Evolutionary conservation across 1,284 basidiomycete species (phyloP), one percentile per base, ranked within the genome.

Genomic region (Clitocybe nebularis): DNA sequence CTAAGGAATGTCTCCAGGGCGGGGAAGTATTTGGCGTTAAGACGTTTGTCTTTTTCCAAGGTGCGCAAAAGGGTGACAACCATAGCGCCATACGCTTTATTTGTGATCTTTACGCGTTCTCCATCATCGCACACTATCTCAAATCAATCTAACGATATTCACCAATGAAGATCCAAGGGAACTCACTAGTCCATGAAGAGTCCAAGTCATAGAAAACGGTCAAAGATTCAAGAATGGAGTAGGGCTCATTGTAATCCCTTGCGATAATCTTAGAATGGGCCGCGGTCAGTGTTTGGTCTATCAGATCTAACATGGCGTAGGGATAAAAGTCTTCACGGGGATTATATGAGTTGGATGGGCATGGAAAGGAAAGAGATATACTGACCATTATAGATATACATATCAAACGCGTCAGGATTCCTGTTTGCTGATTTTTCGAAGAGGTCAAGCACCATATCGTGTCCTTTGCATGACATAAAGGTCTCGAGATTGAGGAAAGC

Each of bases 341-440:
- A 4, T 28, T 13, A 36, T 22, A 23, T 35, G 25, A n/a, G n/a
- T n/a, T n/a, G 24, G 17, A 25, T 34, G 26, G 16, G 41, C 20
- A 20, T 34, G 13, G 19, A 45, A 26, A 9, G 16, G 13, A 13
- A 30, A 26, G 39, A 32, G 11, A 25, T 26, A 20, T 16, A 46
- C 59, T 25, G 37, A 67, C 68, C 64, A 43, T 70, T 67, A 51
- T 66, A 68, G 30, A 68, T 60, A 43, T 67, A 66, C 60, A 71
- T 65, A 36, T 58, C 59, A 36, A 60, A 62, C 17, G 40, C 47
- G 44, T 71, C 67, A 7, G 66, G 68, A 46, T 68, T 57, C 20
- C 67, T 52, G n/a, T 67, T 61, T 6, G 55, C 45, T 3, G 63
- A 55, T 43, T 67, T 50, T 25, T 62, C 50, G 24, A 64, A 37